These are phyloP conservation scores for Uronychia setigera DNA, from an alignment of 73 alveolate species.

Conservation along the genomic window DNA sequence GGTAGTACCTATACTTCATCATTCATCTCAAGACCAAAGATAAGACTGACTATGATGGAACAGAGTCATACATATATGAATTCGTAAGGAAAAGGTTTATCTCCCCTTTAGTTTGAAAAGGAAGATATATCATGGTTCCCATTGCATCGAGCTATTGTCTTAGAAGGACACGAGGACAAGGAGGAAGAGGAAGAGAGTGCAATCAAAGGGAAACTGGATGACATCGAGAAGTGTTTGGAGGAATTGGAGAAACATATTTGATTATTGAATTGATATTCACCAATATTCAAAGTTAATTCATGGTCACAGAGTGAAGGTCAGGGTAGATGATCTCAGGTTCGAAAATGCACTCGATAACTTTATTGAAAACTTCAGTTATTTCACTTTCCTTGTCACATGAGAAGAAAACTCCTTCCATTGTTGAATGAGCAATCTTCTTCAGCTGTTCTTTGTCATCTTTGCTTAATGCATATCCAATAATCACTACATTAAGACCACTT, in stretches of 20 bases:
- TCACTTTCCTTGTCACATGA: not conserved
- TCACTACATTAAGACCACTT: not conserved
- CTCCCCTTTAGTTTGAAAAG: conserved; percentile 1
- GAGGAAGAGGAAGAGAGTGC: no score
- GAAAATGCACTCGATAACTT: not conserved
- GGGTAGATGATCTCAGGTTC: not conserved
- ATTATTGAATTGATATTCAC: no score
- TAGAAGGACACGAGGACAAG: no score
- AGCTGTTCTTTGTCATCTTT: not conserved
- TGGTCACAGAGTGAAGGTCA: not conserved
- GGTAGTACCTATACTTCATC: conserved; percentile 74
- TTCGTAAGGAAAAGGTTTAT: conserved; percentile 2
- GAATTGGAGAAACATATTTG: no score
- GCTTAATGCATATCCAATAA: not conserved
- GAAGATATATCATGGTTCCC: conserved; percentile 89
- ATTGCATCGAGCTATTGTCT: conserved; percentile 40
- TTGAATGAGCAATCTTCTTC: not conserved
- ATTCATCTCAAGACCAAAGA: conserved; percentile 36
- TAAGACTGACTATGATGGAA: conserved; percentile 60
- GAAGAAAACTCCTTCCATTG: not conserved
- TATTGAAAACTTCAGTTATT: not conserved
- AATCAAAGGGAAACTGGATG: no score
- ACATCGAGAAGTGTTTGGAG: no score
- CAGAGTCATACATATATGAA: conserved; percentile 77
- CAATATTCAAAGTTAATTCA: no score